phyloP scores from a whole-genome alignment of 352 stramenopile genomes.

The Globisporangium canariense region DNA sequence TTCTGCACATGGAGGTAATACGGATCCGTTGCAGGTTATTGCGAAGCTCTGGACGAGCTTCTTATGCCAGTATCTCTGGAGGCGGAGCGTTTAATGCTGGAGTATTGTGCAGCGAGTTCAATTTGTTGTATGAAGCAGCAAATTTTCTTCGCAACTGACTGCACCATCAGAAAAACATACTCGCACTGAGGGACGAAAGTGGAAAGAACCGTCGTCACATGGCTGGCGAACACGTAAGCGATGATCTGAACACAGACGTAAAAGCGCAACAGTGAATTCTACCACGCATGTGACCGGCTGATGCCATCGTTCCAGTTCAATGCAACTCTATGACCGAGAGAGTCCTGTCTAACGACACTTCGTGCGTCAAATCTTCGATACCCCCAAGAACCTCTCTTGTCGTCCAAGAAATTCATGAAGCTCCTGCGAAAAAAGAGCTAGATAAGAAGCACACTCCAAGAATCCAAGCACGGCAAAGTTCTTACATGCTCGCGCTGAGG shows the following conservation, averaged over 20 bases:
- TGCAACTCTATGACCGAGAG: conserved; percentile 3
- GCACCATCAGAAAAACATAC: neutral
- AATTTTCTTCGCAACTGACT: neutral
- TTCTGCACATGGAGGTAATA: neutral
- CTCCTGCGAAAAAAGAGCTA: conserved; percentile 35
- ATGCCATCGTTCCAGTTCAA: conserved; percentile 4
- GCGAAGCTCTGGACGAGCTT: neutral
- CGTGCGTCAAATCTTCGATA: conserved; percentile 31
- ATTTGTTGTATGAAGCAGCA: neutral
- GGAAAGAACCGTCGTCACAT: neutral
- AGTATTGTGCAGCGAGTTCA: neutral
- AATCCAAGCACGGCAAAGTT: neutral
- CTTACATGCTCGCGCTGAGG: conserved; percentile 43
- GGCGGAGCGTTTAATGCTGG: neutral
- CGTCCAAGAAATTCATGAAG: conserved; percentile 43
- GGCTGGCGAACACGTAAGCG: neutral
- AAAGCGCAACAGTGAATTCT: neutral
- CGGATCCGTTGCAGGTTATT: neutral
- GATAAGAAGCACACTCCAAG: conserved; percentile 4
- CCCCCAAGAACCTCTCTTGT: conserved; percentile 52
- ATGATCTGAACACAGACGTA: conserved; percentile 1
- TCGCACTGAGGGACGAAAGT: neutral
- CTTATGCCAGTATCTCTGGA: neutral
- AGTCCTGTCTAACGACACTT: neutral
- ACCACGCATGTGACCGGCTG: neutral